phyloP scores from a whole-genome alignment of 768 basidiomycete species.

The Mycena polygramma region DNA sequence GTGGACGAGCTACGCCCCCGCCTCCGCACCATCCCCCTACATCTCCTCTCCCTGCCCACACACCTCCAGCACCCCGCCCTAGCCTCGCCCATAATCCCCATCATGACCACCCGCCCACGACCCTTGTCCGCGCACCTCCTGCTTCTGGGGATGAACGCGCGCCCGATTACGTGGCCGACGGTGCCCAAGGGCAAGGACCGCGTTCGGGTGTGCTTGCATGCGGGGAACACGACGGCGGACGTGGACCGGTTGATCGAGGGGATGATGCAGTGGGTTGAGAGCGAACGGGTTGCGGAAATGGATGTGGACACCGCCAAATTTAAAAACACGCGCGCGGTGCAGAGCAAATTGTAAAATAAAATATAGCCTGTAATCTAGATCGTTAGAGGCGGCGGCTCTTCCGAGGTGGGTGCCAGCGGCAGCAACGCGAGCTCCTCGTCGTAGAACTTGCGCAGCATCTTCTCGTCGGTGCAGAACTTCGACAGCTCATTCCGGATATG shows the following conservation, averaged over 20 bases:
- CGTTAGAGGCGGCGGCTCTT: conserved; percentile 69
- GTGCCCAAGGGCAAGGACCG: conserved; percentile 90
- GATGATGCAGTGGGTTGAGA: conserved; percentile 63
- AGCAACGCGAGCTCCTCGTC: conserved; percentile 74
- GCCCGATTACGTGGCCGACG: conserved; percentile 88
- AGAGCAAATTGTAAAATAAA: conserved; percentile 30
- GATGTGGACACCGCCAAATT: conserved; percentile 9
- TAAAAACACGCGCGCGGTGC: conserved; percentile 17
- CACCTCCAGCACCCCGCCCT: conserved; percentile 52
- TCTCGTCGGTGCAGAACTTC: conserved; percentile 74
- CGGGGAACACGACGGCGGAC: conserved; percentile 76
- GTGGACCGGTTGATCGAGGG: conserved; percentile 69
- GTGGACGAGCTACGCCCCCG: conserved; percentile 28
- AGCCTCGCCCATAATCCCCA: conserved; percentile 87
- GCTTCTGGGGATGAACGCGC: conserved; percentile 69
- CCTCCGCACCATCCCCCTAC: conserved; percentile 43
- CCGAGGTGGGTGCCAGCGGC: conserved; percentile 58
- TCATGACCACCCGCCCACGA: conserved; percentile 83
- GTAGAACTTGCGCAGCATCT: conserved; percentile 74
- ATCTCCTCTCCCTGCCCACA: conserved; percentile 61
- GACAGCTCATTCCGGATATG: conserved; percentile 71
- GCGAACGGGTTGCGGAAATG: conserved; percentile 37
- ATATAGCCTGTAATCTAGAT: conserved; percentile 44
- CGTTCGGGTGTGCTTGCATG: conserved; percentile 90
- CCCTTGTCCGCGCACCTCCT: conserved; percentile 79